Base-by-base conservation (phyloP, 345 rosid species). In the Angophora floribunda region DNA sequence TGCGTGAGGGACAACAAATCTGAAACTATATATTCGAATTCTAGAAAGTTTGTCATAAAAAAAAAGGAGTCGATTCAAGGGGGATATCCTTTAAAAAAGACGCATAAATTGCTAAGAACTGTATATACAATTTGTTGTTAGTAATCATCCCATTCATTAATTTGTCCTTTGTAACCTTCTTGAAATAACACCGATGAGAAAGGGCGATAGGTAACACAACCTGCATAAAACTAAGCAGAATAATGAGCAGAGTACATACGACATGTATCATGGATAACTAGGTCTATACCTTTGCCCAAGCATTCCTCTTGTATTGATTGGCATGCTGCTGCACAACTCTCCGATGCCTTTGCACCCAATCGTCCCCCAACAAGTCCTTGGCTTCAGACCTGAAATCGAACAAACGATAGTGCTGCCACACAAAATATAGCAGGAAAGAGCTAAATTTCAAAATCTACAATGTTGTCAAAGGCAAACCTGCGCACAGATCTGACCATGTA, bases 401-500 rank as follows among this genome's bases (percentile, higher is more conserved):
- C 26, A 28, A 86, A 45, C 4, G 3, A 87, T 49, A 28, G 17
- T 30, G 30, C 57, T 13, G 3, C 26, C 14, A 51, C 49, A 86
- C 17, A 32, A 50, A 47, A 30, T 8, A 50, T 30, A 41, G 17
- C 50, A 36, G 28, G 28, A 32, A 41, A 52, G 67, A 67, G 28
- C 49, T 28, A 75, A 28, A 75, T 75, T 44, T 75, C 49, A 75
- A 75, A 75, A 75, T 75, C 84, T 41, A 41, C 16, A 51, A 52
- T 4, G 32, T 89, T 86, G 86, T 41, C 7, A 52, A 82, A 70
- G 86, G 89, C 94, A 75, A 88, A 97, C 99, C 99, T 97, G 87
- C 99, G 98, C 52, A 98, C 99, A 88, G 99, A 97, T 97, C 99
- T 95, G 94, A 98, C 99, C 97, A 98, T 98, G 89, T 98, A 97